Base-by-base conservation (phyloP, 2,329 filamentous ascomycete species). In the Fusarium continuum region DNA sequence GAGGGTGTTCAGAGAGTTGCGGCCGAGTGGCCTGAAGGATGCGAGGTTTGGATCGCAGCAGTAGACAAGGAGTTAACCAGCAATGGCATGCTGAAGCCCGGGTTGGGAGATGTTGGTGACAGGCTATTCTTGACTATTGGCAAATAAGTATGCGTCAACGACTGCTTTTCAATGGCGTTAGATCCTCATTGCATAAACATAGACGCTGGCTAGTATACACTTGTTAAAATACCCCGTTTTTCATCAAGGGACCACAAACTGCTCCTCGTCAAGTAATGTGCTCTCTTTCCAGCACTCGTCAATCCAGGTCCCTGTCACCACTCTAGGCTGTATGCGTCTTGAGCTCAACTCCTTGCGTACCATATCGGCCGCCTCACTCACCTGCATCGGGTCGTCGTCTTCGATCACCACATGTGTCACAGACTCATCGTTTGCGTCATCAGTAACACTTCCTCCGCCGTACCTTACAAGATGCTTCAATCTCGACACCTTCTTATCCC, bases 11-110 rank as follows among this genome's bases (percentile, higher is more conserved):
- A 76, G 51, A 85, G 82, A 52, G 93, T 91, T 3, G 92, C 92
- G 0, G 80, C 77, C 9, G 90, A 92, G 76, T 97, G 93, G 92
- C 83, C 87, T 2, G 90, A 91, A 69, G 88, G 85, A 2, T 88
- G 91, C 0, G 85, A 93, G 71, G 83, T 98, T 51, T 97, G 91
- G 88, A 82, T 94, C 32, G 94, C 92, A 0, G 92, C 87, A 1
- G 82, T 96, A 17, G 94, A 98, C 76, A 79, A 79, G 63, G 84
- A 85, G 73, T 81, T 95, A 49, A 92, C 93, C 65, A 81, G 84
- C n/a, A 83, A 82, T 65, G 93, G 94, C 8, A 97, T 97, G 93
- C 88, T 97, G 64, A 91, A 90, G 80, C 93, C 93, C 1, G 94
- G 94, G 0, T 72, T 97, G 64, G 94, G 93, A 2, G 94, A 97